Percentiles rank a stretch among this genome's conserved stretches.
These are phyloP conservation scores for Amoebophrya sp. DNA, from an alignment of 169 alveolate genomes.

Conservation along the genomic window DNA sequence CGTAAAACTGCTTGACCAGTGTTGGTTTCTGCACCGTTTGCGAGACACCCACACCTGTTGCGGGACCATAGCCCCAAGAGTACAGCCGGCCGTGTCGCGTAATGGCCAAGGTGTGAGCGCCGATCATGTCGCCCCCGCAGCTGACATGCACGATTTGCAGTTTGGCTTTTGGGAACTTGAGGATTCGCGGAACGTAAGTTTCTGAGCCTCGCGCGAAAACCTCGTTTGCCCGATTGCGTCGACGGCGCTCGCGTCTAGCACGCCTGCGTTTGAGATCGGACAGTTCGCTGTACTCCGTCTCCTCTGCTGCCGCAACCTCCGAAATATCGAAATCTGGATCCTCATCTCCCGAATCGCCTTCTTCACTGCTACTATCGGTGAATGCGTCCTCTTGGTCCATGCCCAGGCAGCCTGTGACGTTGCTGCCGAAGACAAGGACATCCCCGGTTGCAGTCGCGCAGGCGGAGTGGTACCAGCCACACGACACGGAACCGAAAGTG, in stretches of 20 bases:
- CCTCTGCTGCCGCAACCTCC: background rate
- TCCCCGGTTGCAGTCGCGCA: background rate
- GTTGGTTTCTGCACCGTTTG: background rate
- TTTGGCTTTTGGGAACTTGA: background rate
- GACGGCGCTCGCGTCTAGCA: background rate
- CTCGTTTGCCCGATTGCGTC: background rate
- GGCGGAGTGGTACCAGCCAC: background rate
- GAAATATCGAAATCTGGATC: too few relatives aligned
- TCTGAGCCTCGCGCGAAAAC: background rate
- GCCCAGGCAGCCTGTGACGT: background rate
- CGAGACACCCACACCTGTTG: background rate
- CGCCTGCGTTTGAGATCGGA: background rate
- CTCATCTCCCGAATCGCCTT: background rate
- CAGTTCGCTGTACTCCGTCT: background rate
- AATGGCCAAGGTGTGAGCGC: background rate
- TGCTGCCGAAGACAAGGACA: background rate
- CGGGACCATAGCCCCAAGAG: slow-evolving; percentile 4
- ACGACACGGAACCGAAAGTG: background rate
- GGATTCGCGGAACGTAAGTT: background rate
- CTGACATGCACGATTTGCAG: background rate
- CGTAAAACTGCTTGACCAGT: slow-evolving; percentile 4
- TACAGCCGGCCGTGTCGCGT: background rate
- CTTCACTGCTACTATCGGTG: background rate
- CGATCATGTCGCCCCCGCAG: slow-evolving; percentile 16
- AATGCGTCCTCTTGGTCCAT: background rate